These are phyloP conservation scores for Xylariaceae sp. DNA, from an alignment of 2,329 filamentous ascomycete genomes.

Conservation along the genomic window DNA sequence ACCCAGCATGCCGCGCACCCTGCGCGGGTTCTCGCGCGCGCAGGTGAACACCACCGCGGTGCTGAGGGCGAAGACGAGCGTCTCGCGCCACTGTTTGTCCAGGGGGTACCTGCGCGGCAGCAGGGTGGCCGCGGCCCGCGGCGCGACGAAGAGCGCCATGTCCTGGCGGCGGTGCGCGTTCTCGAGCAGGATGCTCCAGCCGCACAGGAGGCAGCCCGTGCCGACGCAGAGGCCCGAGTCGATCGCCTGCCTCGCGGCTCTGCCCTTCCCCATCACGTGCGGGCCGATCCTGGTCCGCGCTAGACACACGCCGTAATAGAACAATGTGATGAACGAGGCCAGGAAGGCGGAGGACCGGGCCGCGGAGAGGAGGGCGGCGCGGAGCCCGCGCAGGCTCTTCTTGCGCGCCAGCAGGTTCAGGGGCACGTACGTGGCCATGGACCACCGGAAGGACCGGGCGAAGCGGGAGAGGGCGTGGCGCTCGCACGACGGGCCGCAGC, in stretches of 20 bases:
- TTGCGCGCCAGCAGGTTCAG: conserved; percentile 56
- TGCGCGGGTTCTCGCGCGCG: conserved; percentile 51
- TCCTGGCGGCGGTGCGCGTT: conserved; percentile 59
- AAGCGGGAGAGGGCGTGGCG: conserved; percentile 64
- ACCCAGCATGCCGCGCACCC: conserved; percentile 64
- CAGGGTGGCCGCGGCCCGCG: conserved; percentile 66
- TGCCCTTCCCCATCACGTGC: conserved; percentile 49
- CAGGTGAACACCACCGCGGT: conserved; percentile 64
- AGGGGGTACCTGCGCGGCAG: conserved; percentile 60
- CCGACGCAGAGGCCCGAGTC: conserved; percentile 62
- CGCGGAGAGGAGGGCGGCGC: conserved; percentile 49
- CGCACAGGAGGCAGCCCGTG: conserved; percentile 66
- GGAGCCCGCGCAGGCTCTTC: conserved; percentile 37
- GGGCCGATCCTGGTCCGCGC: conserved; percentile 68
- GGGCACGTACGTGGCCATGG: conserved; percentile 69
- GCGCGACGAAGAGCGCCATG: conserved; percentile 72
- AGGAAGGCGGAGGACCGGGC: conserved; percentile 69
- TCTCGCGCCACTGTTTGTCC: conserved; percentile 61
- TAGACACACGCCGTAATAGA: conserved; percentile 81
- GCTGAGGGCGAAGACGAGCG: conserved; percentile 56
- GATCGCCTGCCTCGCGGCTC: conserved; percentile 39
- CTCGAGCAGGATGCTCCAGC: conserved; percentile 75
- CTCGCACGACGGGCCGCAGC: conserved; percentile 65
- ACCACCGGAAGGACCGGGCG: conserved; percentile 61
- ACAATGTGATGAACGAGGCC: conserved; percentile 67